Base-by-base conservation (phyloP, 2,329 filamentous ascomycete genomes). In the Podosphaera leucotricha region DNA sequence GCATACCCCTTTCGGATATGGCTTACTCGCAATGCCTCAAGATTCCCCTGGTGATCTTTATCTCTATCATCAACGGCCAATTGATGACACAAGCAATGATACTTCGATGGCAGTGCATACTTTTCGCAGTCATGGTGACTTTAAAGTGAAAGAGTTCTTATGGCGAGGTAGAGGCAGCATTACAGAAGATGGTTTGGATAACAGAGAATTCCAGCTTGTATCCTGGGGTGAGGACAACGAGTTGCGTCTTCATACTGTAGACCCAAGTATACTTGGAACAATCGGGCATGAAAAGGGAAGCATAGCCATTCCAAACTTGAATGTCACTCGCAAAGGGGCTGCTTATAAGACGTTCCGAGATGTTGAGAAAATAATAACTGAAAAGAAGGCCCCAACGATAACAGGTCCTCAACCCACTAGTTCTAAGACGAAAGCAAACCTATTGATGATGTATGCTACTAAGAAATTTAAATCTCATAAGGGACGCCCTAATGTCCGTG, bases 191-290 rank as follows among this genome's bases (percentile, higher is more conserved):
- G 70, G 71, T n/a, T 62, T 79, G 39, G 86, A 94, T 54, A 67
- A 85, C 48, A 74, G 87, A 53, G 86, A 94, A 43, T 94, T 93
- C 50, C 86, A 94, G 59, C 67, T 94, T 16, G 82, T 94, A 0
- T 86, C 86, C 0, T 94, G 86, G 86, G 85, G 85, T 21, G 77
- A 81, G 41, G 87, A 94, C 58, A 80, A 80, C 51, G 73, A 85
- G 54, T 65, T 94, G 24, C 77, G 80, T 41, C 66, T 94, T 22
- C 81, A 92, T 56, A 76, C 75, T 41, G 70, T 85, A 18, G 71
- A 82, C 36, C 63, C 72, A 1, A 64, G 74, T 21, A 64, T 76
- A 24, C 64, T 90, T 0, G 66, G 72, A 46, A 66, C 71, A 1
- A 77, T 92, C 15, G 83, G 82, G 2, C 80, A 82, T 56, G 65